Evolutionary conservation across 345 rosid species (phyloP).

Genomic region (Citropsis articulata): DNA sequence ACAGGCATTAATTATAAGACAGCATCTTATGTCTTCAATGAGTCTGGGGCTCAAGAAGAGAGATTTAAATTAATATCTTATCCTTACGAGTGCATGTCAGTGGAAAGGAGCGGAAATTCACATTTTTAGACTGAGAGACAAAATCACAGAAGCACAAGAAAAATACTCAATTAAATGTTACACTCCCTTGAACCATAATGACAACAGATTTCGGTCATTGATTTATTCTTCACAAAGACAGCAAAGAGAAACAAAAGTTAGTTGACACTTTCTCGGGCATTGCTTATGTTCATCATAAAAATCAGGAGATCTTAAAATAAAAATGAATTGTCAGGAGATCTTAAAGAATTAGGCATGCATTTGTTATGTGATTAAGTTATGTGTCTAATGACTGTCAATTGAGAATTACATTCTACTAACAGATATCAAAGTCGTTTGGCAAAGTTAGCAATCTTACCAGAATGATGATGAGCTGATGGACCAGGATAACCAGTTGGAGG

Average conservation of each 20-base stretch:
- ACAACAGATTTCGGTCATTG: background rate
- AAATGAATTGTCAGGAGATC: background rate
- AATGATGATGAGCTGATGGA: conserved; percentile 55
- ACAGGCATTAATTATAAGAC: background rate
- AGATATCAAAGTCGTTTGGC: background rate
- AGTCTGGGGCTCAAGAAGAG: background rate
- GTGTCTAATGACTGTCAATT: too few species aligned
- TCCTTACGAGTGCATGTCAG: background rate
- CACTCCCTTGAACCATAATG: background rate
- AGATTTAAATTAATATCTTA: background rate
- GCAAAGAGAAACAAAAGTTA: too few species aligned
- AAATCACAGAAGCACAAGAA: background rate
- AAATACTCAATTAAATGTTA: background rate
- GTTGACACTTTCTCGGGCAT: background rate
- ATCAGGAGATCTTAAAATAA: background rate
- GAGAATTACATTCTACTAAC: background rate
- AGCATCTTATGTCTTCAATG: background rate
- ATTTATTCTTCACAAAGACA: background rate
- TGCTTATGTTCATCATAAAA: background rate
- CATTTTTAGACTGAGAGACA: background rate
- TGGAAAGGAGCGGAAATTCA: background rate
- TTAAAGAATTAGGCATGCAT: background rate
- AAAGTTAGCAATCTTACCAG: conserved; percentile 36
- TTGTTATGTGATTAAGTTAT: too few species aligned
- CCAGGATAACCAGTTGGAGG: conserved; percentile 66